Base-by-base conservation (phyloP, 2,329 filamentous ascomycete genomes). In the Colletotrichum caudatum region DNA sequence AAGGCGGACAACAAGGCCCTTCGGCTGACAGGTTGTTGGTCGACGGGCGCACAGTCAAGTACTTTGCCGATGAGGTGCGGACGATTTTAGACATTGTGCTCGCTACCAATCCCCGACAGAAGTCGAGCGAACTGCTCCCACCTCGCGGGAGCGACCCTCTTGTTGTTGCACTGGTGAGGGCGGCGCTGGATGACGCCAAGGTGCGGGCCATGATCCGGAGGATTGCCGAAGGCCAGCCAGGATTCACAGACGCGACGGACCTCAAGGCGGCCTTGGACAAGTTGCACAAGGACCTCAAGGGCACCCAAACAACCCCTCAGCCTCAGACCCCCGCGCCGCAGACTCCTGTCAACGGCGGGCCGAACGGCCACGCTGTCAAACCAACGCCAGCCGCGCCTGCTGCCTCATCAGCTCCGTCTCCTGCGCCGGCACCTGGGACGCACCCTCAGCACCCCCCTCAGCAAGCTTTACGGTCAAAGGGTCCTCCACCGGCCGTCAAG, bases 401-500 rank as follows among this genome's bases (percentile, higher is more conserved):
- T 16, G 48, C 66, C 18, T 66, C 60, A 23, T 54, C 65, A 16
- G 67, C 67, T 33, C 53, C 69, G 2, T 23, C 51, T 9, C 46
- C 66, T 29, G 71, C 60, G 12, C 64, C 67, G 16, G 46, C 73
- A 37, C 61, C 68, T 48, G 48, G 46, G 5, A 67, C 57, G 14
- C 73, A 65, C 12, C 23, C 62, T 23, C 74, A 75, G 41, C 76
- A 75, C 58, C 79, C 73, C 64, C 83, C 85, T 8, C 84, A 86
- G 57, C 89, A 91, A 75, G 85, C 88, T 3, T 78, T 91, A 11
- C 86, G 88, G 35, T 90, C 89, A 7, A 91, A 90, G 75, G 89
- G 88, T 0, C 84, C 86, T 2, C 86, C 86, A 23, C 77, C 79
- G 9, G 80, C 84, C 2, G 79, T 81, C 14, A 90, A 88, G 75